Evolutionary conservation across 208 protist genomes (phyloP), one percentile per base, ranked within the genome.

Genomic region (Strigomonas galati): DNA sequence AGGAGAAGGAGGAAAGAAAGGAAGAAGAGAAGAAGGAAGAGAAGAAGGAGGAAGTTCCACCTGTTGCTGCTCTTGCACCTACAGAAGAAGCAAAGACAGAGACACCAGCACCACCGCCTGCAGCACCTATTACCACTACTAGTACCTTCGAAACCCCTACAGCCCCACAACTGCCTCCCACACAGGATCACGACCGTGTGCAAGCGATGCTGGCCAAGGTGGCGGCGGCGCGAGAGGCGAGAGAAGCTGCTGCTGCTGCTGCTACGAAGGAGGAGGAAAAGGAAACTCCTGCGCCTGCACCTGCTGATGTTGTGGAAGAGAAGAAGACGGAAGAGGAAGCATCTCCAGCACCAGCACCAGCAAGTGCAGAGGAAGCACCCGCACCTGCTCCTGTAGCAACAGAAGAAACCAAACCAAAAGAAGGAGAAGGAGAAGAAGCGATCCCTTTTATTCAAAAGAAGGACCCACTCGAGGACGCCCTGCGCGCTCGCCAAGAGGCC

Each of bases 401-500:
- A 35, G 48, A 23, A 12, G 9, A 21, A 66, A 6, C 31, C 6
- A 48, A 7, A 48, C 12, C 1, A 24, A 6, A 30, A 28, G 32
- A 51, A 64, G 67, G 59, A 67, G 26, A 51, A 56, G 55, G 21
- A 75, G 52, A 24, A 26, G 62, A 62, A 19, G n/a, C n/a, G 46
- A 74, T 70, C 5, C 65, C 74, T 0, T 79, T 74, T 7, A 51
- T 74, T 32, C 35, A 67, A n/a, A 71, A 71, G 56, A 6, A 40
- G 14, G n/a, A 30, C n/a, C 49, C 63, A 10, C 37, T n/a, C 24
- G 55, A 54, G 60, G 51, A 58, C 14, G 44, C 60, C n/a, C 70
- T 91, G 60, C 76, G 55, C 1, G 69, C 72, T 2, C 77, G 82
- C 21, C 89, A 95, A 76, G 70, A 87, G 28, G 78, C 78, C 15